phyloP scores from a whole-genome alignment of 1,284 basidiomycete genomes.

The Xerocomus amazonicus region DNA sequence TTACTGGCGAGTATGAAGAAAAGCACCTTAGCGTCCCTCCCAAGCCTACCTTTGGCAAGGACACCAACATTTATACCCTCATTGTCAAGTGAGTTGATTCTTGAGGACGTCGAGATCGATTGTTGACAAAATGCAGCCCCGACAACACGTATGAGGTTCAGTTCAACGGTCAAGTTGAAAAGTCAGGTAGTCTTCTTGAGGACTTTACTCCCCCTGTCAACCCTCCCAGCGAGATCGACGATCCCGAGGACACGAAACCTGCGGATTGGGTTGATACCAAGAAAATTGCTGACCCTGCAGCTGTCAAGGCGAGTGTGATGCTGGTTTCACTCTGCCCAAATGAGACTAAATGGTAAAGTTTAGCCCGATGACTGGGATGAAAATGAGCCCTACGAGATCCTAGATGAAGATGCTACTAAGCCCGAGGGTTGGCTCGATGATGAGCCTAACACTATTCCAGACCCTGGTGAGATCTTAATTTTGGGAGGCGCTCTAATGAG shows the following conservation, averaged over 20 bases:
- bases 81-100: slow-evolving; percentile 71
- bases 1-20: slow-evolving; percentile 91
- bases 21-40: slow-evolving; percentile 90
- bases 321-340: not conserved
- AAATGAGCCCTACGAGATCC: slow-evolving; percentile 86
- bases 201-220: slow-evolving; percentile 97
- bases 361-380: slow-evolving; percentile 96
- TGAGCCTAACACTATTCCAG: slow-evolving; percentile 79
- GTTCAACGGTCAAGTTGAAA: slow-evolving; percentile 85
- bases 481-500: not conserved
- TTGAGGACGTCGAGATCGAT: not conserved
- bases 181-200: slow-evolving; percentile 84
- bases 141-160: slow-evolving; percentile 94
- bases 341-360: slow-evolving; percentile 1
- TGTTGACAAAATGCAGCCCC: slow-evolving; percentile 50
- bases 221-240: slow-evolving; percentile 90
- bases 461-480: slow-evolving; percentile 60
- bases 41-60: slow-evolving; percentile 82
- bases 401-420: slow-evolving; percentile 83
- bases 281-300: slow-evolving; percentile 82
- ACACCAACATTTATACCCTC: slow-evolving; percentile 90
- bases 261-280: slow-evolving; percentile 90
- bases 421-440: slow-evolving; percentile 96
- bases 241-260: slow-evolving; percentile 90
- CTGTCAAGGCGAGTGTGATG: slow-evolving; percentile 61